Base-by-base conservation (phyloP, 1,284 basidiomycete genomes). In the Leccinum griseonigrum region DNA sequence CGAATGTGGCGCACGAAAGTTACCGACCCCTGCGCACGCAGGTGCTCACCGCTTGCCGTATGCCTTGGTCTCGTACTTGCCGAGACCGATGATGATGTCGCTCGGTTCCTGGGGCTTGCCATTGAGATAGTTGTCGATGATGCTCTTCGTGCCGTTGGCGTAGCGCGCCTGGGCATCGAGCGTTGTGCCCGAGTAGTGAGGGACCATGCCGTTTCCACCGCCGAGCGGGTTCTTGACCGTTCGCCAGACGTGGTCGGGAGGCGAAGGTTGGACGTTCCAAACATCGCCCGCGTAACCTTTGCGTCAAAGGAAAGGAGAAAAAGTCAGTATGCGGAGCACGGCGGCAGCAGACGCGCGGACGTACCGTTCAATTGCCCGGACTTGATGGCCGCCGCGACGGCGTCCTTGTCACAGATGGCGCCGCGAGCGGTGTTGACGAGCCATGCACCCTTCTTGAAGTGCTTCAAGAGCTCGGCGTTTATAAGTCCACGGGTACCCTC, bases 401-500 rank as follows among this genome's bases (percentile, higher is more conserved):
- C 94, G 65, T 93, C 83, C 66, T 88, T 87, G 78, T 94, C 89
- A 75, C 90, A 93, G 72, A 98, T 95, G 57, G 95, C 95, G 54
- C 95, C 95, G 69, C 94, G 92, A 51, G 95, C 95, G 34, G 94
- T 96, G 85, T 97, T 96, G 74, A 97, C 87, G 68, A 96, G 84
- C 90, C 91, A 95, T n/a, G 91, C 83, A 56, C 88, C 88, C 72
- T 28, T 28, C 18, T 98, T 97, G 85, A 97, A 92, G 80, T 92
- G 90, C 72, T 85, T 84, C 69, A 98, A 81, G 57, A 93, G 86
- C 46, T 95, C 92, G 51, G 85, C 83, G 80, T 95, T 92, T 71
- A 95, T 81, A 36, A 95, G 84, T 26, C 90, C 91, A 54, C 81
- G 80, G 43, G 95, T 97, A 48, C 88, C 88, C 74, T 95, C 94